These are phyloP conservation scores for Pelargonium cotyledonis DNA, from an alignment of 441 rosid species.

Conservation along the genomic window DNA sequence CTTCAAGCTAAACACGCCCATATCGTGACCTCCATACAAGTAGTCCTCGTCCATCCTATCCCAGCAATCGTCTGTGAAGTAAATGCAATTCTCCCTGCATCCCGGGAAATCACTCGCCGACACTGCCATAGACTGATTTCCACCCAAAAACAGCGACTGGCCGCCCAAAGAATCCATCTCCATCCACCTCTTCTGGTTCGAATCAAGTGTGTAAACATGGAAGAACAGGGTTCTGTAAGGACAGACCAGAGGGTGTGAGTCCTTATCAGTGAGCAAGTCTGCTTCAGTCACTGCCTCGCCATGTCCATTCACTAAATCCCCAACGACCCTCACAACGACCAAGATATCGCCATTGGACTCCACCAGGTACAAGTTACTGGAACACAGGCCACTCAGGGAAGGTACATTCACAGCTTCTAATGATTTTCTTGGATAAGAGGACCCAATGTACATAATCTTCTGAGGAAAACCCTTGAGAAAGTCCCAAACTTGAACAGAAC, in stretches of 20 bases:
- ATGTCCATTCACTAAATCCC: conserved; percentile 16
- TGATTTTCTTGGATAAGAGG: not conserved
- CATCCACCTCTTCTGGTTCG: conserved; percentile 13
- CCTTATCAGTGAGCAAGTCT: conserved; percentile 11
- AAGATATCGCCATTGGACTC: conserved; percentile 16
- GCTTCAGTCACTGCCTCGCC: conserved; percentile 14
- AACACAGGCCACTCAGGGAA: not conserved
- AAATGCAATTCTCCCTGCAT: conserved; percentile 20
- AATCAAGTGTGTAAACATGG: conserved; percentile 25
- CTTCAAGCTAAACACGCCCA: conserved; percentile 25
- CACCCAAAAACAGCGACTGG: conserved; percentile 27
- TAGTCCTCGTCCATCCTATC: conserved; percentile 16
- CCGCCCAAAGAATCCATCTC: conserved; percentile 23
- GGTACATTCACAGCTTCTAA: not conserved
- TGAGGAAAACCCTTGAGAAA: not conserved
- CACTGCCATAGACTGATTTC: conserved; percentile 24
- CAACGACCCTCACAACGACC: conserved; percentile 19
- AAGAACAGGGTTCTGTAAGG: conserved; percentile 22
- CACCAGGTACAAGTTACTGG: conserved; percentile 16
- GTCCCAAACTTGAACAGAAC: not conserved
- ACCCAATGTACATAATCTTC: not conserved
- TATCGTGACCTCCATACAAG: conserved; percentile 34
- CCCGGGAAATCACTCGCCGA: not conserved
- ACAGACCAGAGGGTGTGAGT: conserved; percentile 18
- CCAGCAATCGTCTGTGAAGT: conserved; percentile 32